Conservation (phyloP, 257 asterid genomes). For the Nicotiana attenuata region DNA sequence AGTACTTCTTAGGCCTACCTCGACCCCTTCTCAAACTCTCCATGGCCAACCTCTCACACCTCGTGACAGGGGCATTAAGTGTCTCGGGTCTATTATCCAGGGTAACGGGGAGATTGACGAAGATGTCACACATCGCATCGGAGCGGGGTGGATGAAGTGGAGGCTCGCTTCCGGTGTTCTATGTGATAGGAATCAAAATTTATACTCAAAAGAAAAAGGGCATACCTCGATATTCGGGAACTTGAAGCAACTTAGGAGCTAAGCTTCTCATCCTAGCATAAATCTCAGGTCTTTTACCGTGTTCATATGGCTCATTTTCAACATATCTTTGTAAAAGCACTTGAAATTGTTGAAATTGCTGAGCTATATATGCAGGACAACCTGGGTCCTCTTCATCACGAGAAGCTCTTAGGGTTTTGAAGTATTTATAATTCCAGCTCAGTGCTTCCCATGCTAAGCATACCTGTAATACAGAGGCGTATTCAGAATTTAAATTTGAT, state of each 20-base stretch:
- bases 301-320: slow-evolving; percentile 84
- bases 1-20: too few species aligned
- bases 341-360: slow-evolving; percentile 81
- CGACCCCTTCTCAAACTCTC: too few species aligned
- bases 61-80: too few species aligned
- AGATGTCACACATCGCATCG: too few species aligned
- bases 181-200: too few species aligned
- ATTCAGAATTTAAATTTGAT: not conserved
- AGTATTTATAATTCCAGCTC: slow-evolving; percentile 79
- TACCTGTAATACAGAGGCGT: not conserved
- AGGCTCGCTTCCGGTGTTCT: too few species aligned
- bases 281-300: slow-evolving; percentile 72
- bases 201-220: not conserved
- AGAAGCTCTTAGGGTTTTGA: slow-evolving; percentile 55
- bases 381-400: slow-evolving; percentile 51
- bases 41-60: too few species aligned
- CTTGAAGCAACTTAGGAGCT: slow-evolving; percentile 84
- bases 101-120: too few species aligned
- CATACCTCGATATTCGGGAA: slow-evolving; percentile 81
- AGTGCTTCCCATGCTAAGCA: slow-evolving; percentile 92
- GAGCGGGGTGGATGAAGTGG: too few species aligned
- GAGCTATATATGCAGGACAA: slow-evolving; percentile 74
- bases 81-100: too few species aligned
- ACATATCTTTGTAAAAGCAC: slow-evolving; percentile 71
- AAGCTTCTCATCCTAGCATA: slow-evolving; percentile 69